Evolutionary conservation across 2,329 filamentous ascomycete species (phyloP).

Genomic region (Colletotrichum scovillei): DNA sequence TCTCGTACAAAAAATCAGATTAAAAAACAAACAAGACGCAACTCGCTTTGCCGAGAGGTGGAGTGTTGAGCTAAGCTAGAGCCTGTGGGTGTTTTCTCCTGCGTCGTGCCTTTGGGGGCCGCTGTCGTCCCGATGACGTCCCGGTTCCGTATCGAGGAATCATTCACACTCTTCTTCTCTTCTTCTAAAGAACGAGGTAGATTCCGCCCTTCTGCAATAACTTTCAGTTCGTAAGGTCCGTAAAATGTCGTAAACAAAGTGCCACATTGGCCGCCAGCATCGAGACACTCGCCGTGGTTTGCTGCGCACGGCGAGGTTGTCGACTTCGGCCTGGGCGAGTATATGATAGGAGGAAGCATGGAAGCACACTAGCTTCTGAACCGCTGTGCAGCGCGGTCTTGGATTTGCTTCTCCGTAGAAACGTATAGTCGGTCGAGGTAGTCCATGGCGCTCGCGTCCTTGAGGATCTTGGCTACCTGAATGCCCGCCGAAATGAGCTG

Average conservation of each 20-base stretch:
- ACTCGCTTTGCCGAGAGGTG: conserved; percentile 28
- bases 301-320: conserved; percentile 10
- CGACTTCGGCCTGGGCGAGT: background rate
- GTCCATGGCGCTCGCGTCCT: conserved; percentile 86
- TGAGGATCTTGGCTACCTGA: conserved; percentile 88
- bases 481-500: conserved; percentile 89
- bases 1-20: conserved; percentile 9
- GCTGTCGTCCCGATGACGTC: conserved; percentile 16
- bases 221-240: conserved; percentile 32
- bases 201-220: conserved; percentile 23
- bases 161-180: conserved; percentile 28
- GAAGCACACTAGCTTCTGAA: conserved; percentile 47
- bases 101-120: conserved; percentile 18
- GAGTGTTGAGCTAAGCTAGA: conserved; percentile 17
- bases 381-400: conserved; percentile 67
- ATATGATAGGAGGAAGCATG: background rate
- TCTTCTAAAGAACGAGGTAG: conserved; percentile 30
- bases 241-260: conserved; percentile 19
- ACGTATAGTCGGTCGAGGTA: conserved; percentile 85
- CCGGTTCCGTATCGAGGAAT: conserved; percentile 29
- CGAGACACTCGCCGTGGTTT: background rate
- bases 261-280: background rate
- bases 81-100: conserved; percentile 15
- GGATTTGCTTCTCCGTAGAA: conserved; percentile 82
- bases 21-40: conserved; percentile 27